Evolutionary conservation across 2,329 filamentous ascomycete species (phyloP), one percentile per base, ranked within the genome.

Genomic region (Diplocarpon mali): DNA sequence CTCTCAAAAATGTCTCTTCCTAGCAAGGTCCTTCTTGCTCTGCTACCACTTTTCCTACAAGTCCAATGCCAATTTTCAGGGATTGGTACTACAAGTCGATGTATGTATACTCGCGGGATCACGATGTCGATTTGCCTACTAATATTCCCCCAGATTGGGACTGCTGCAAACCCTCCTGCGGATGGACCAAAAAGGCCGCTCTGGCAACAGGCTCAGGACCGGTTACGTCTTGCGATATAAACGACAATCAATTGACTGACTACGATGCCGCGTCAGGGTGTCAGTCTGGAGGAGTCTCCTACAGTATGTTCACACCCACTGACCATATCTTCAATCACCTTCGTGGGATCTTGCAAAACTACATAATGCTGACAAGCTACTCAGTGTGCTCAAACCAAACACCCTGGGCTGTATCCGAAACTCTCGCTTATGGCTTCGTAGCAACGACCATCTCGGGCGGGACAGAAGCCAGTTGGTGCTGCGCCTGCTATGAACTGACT

Each of bases 81-180:
- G 17, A 47, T 46, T 0, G 55, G 56, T 11, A 49, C 43, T 29
- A 64, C 65, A 30, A 67, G 64, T 12, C 60, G 71, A 44, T 75
- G 41, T 37, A 28, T 31, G 41, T 38, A 32, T 11, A 15, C 36
- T 1, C 27, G 4, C 34, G 24, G 6, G 31, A 15, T 12, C 34
- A 36, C 14, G 20, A 24, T 24, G 20, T 30, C 24, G 14, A 43
- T 11, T 14, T 32, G 17, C 20, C 17, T 31, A 24, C 20, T 24
- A 7, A 24, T 16, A 4, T 32, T 14, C 30, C 5, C 29, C 1
- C 29, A 43, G 41, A 74, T 60, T 74, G 75, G 73, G 80, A 84
- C 60, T 84, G 80, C 67, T 85, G 80, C 67, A 85, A 85, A 67
- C 73, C 78, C 17, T 80, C 76, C 15, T 84, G 79, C 60, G 68